phyloP scores from a whole-genome alignment of 1,139 yeast genomes.

The Pichia sp. region DNA sequence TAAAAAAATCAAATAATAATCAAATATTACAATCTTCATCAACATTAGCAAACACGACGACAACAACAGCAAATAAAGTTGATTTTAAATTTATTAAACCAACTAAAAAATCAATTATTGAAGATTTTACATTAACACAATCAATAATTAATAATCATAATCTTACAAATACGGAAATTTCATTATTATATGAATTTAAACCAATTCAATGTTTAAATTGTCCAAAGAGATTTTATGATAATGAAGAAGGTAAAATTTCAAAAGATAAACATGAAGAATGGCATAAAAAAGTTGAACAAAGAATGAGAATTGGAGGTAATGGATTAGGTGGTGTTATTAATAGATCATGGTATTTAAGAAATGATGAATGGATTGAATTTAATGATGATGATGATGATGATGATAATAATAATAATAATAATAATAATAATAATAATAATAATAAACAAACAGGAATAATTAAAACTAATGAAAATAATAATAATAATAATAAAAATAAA shows the following conservation, averaged over 20 bases:
- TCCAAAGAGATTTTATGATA: conserved; percentile 74
- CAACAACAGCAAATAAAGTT: conserved; percentile 3
- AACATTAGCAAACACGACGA: neutral
- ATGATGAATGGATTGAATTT: conserved; percentile 67
- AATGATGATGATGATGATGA: conserved; percentile 44
- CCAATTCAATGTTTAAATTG: conserved; percentile 85
- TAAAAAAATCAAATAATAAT: conserved; percentile 17
- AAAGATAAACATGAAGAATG: conserved; percentile 78
- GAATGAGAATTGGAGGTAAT: conserved; percentile 48
- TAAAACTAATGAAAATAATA: conserved; percentile 42
- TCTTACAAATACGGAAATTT: conserved; percentile 30
- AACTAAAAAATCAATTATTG: conserved; percentile 18
- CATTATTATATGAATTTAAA: conserved; percentile 49
- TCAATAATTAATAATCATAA: conserved; percentile 34
- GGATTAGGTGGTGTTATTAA: conserved; percentile 44
- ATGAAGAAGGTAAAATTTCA: conserved; percentile 48
- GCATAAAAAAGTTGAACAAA: conserved; percentile 91
- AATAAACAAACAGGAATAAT: neutral
- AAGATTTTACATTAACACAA: conserved; percentile 29
- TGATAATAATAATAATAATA: conserved; percentile 3
- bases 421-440: conserved; percentile 36
- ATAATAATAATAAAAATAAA: conserved; percentile 40
- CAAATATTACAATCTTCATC: too few species aligned
- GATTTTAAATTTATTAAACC: conserved; percentile 20
- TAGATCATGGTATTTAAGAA: conserved; percentile 77